Evolutionary conservation across 805 yeast genomes (phyloP), one percentile per base, ranked within the genome.

Genomic region (Wickerhamomyces rabaulensis): DNA sequence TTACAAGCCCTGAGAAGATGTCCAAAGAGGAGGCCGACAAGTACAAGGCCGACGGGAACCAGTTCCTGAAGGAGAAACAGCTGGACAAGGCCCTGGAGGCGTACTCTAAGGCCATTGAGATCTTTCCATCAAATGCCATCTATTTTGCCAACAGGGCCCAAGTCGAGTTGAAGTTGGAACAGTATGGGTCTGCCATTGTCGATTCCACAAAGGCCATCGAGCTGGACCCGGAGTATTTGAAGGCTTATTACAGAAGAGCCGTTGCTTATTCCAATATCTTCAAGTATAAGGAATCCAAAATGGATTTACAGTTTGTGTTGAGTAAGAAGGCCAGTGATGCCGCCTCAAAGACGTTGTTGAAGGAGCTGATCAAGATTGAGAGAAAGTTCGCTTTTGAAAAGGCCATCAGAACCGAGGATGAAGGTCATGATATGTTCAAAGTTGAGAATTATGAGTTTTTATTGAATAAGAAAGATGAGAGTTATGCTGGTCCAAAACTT

Each of bases 231-330:
- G 61, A 68, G 17, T 85, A 87, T 58, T 67, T 82, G 31, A 92
- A 92, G 65, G 90, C 89, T 0, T 86, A 87, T 62, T 94, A 88
- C 62, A 76, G 99, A 54, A 76, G 95, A 53, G 97, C 97, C 0
- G 78, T 86, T 12, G 84, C 97, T 0, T 65, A 81, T 51, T 77
- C 82, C 63, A 95, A 95, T 9, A 74, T 89, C 41, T 65, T 89
- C 54, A 78, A 87, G 52, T 84, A 89, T 61, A 80, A 80, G 58
- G 83, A 80, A 48, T 91, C 97, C 0, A 76, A 79, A 51, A 70
- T 62, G 38, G 95, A 86, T 64, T 80, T 89, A 59, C 80, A 79
- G 54, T 56, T 61, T 8, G 87, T 90, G 13, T 74, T 86, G 44
- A 67, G 68, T 40, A 67, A 70, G 40, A 76, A 82, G 27, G 12